These are phyloP conservation scores for Colletotrichum sojae DNA, from an alignment of 2,329 filamentous ascomycete genomes.

Conservation along the genomic window DNA sequence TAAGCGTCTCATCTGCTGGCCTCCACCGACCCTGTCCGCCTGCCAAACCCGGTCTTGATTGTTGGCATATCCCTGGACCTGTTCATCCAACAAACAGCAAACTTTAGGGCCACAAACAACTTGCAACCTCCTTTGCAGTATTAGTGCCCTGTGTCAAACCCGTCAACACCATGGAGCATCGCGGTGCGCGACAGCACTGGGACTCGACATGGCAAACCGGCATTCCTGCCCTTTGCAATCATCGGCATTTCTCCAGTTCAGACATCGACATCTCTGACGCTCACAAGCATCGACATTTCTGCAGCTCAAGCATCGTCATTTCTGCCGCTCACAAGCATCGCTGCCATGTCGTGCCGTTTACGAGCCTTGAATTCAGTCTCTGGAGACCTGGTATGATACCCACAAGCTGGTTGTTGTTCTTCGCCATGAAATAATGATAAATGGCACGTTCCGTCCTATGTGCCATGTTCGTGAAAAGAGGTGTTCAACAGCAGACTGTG, in stretches of 20 bases:
- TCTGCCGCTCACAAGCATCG: too few species aligned
- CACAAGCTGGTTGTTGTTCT: too few species aligned
- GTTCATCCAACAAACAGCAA: conserved; percentile 9
- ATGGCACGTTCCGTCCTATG: too few species aligned
- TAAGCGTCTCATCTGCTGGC: not conserved
- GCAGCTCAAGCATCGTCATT: not conserved
- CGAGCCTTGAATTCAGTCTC: too few species aligned
- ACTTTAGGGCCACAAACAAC: conserved; percentile 1
- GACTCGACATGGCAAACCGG: not conserved
- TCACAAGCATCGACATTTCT: too few species aligned
- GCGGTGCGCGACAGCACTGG: not conserved
- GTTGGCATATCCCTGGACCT: not conserved
- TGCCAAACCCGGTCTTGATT: not conserved
- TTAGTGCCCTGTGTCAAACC: not conserved
- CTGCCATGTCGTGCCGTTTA: too few species aligned
- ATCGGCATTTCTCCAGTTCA: too few species aligned
- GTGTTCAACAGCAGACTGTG: too few species aligned
- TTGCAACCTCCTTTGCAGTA: not conserved
- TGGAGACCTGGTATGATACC: too few species aligned
- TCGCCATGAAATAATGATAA: too few species aligned
- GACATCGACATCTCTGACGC: too few species aligned
- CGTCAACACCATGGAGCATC: not conserved
- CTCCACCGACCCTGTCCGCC: not conserved
- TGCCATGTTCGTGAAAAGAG: too few species aligned
- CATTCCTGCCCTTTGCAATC: not conserved